Evolutionary conservation across 352 stramenopile genomes (phyloP), one percentile per base, ranked within the genome.

Genomic region (Phytopythium cucurbitacearum): DNA sequence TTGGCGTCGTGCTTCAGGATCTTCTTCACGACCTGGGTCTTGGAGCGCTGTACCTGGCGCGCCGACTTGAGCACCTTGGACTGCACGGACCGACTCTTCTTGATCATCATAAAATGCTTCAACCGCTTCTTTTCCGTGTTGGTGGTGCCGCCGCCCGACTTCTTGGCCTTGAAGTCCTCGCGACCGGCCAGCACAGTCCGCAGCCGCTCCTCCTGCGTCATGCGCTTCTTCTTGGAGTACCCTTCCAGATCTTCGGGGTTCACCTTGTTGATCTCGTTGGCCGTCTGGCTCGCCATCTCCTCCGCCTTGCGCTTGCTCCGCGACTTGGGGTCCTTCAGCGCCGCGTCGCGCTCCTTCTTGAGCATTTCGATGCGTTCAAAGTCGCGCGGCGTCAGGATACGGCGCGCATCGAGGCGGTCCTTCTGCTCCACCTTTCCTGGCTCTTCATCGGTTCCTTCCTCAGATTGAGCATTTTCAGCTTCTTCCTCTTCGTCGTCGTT

Each of bases 101-200:
- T 97, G 46, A 97, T 90, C 96, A 99, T 99, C 61, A 97, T 85
- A 54, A 98, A 99, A 70, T 98, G 98, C 82, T 99, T 99, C 9
- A 94, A 86, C 47, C 96, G 84, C 60, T 89, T 88, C 79, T 99
- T 99, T 75, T 99, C 96, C 51, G 83, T 97, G 75, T 99, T 99
- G 38, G 96, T 99, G 28, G 92, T 98, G 64, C 96, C 96, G 53
- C 96, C 96, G 58, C 94, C 88, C 51, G 85, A 89, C 49, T 88
- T 69, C 62, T 97, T 98, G 56, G 87, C 67, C 67, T 98, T 84
- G 61, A 92, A 98, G 51, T 97, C 90, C 34, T 97, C 76, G 40
- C 95, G 80, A 21, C 95, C 95, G 56, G 92, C 86, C 2, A 98
- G 65, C 41, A 98, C 82, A 40, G 62, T 73, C 35, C 79, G 80